phyloP scores from a whole-genome alignment of 2,329 filamentous ascomycete genomes.

The Stachybotrys echinatus region DNA sequence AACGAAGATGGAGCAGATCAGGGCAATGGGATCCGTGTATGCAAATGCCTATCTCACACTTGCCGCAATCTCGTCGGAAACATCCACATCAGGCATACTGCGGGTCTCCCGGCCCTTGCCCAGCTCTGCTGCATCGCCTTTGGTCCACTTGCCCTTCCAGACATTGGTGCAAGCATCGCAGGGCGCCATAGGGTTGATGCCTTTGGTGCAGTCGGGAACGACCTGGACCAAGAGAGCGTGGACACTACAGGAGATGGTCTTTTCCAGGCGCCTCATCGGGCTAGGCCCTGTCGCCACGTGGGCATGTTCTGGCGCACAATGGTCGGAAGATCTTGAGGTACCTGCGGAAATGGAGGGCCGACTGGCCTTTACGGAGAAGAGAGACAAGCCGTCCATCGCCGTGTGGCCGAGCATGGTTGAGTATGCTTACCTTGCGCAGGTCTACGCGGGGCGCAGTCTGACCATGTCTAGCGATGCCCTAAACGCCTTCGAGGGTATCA shows the following conservation, averaged over 20 bases:
- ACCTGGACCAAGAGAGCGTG: slow-evolving; percentile 4
- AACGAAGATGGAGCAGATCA: slow-evolving; percentile 5
- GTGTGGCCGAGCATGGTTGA: slow-evolving; percentile 2
- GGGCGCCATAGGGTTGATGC: not conserved
- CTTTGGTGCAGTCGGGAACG: not conserved
- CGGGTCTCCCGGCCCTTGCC: not conserved
- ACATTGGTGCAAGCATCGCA: slow-evolving; percentile 2
- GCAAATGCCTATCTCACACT: slow-evolving; percentile 5
- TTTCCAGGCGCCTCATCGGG: slow-evolving; percentile 4
- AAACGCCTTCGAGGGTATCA: slow-evolving; percentile 5
- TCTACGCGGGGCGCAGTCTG: slow-evolving; percentile 2
- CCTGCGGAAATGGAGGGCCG: slow-evolving; percentile 1
- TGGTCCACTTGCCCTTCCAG: slow-evolving; percentile 2
- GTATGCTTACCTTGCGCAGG: slow-evolving; percentile 2
- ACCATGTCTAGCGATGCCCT: slow-evolving; percentile 4
- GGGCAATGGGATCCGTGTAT: slow-evolving; percentile 4
- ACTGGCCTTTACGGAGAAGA: not conserved
- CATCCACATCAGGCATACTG: slow-evolving; percentile 1
- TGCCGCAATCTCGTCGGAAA: slow-evolving; percentile 2
- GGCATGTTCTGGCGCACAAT: slow-evolving; percentile 4
- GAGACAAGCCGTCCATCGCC: slow-evolving; percentile 1
- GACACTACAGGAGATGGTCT: slow-evolving; percentile 6
- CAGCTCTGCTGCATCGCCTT: not conserved
- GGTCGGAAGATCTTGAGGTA: slow-evolving; percentile 4
- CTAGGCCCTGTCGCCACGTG: slow-evolving; percentile 2